Evolutionary conservation across 345 rosid genomes (phyloP), one percentile per base, ranked within the genome.

Genomic region (Diplotaxis tenuifolia): DNA sequence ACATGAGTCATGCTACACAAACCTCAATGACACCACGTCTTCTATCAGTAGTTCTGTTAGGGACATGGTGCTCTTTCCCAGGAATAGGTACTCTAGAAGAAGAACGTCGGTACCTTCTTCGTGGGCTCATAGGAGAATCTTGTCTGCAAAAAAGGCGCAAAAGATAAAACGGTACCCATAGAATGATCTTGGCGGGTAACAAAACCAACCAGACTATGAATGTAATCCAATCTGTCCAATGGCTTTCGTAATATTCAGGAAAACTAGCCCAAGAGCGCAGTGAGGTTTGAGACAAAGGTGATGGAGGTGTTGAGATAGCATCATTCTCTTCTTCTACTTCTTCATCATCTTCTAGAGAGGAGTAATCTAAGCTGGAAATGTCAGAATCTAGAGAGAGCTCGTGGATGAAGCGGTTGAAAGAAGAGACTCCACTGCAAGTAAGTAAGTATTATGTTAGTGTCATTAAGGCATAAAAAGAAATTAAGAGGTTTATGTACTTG

Each of bases 21-120:
- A 90, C 98, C 99, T 95, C 99, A 73, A 95, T 80, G 78, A 92
- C 90, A 63, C 99, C 96, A 7, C 99, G 96, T 81, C 99, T 88
- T 83, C 82, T 84, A 73, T 92, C 99, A 47, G 88, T 92, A 40
- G 93, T 67, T 34, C 86, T 80, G 68, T 83, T 89, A 70, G 93
- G 85, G 63, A 85, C 80, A 74, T 85, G 79, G 75, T 85, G 83
- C 67, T 94, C 92, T 80, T 81, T 91, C 27, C 74, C 75, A 22
- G 82, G 22, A 50, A 65, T 78, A 15, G 68, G 68, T 32, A 32
- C 11, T 42, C 78, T 71, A 25, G 68, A 79, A 25, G 68, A 79
- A 53, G 83, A 71, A 63, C 74, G 74, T 27, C 28, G 66, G 67
- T 73, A 79, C 74, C 81, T 82, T 78, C 81, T 82, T 78, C 82